Conservation (phyloP, 1,139 yeast species). For the Meyerozyma elateridarum region DNA sequence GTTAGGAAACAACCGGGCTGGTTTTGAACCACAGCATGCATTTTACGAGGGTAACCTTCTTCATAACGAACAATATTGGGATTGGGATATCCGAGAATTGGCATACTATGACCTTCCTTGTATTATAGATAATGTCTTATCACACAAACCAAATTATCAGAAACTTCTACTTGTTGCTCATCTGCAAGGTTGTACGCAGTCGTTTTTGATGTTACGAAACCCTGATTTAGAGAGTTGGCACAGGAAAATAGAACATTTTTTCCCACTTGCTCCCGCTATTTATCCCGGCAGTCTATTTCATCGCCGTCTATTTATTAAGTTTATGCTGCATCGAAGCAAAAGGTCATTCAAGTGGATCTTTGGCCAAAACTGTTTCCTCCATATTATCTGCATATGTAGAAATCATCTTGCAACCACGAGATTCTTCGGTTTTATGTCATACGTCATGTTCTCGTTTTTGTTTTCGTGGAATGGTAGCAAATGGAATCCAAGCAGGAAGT, state of each 20-base stretch:
- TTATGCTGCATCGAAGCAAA: constrained; percentile 41
- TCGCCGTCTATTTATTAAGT: constrained; percentile 52
- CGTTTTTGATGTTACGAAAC: constrained; percentile 53
- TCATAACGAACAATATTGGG: constrained; percentile 58
- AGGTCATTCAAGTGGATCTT: constrained; percentile 43
- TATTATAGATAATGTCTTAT: constrained; percentile 56
- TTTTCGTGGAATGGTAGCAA: constrained; percentile 80
- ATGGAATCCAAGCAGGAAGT: constrained; percentile 58
- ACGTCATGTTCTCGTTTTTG: constrained; percentile 74
- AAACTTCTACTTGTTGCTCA: constrained; percentile 71
- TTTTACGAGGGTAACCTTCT: constrained; percentile 33
- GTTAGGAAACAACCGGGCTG: constrained; percentile 90
- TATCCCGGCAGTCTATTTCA: constrained; percentile 75
- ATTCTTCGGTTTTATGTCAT: constrained; percentile 60
- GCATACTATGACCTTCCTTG: constrained; percentile 74
- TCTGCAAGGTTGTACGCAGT: constrained; percentile 91
- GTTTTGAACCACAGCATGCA: constrained; percentile 66
- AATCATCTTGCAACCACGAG: constrained; percentile 37
- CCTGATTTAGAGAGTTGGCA: constrained; percentile 28
- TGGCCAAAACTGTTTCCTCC: constrained; percentile 59
- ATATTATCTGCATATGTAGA: constrained; percentile 52
- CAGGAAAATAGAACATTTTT: constrained; percentile 56
- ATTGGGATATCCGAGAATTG: constrained; percentile 84
- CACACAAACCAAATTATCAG: constrained; percentile 33
- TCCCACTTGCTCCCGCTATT: constrained; percentile 86